phyloP scores from a whole-genome alignment of 2,329 filamentous ascomycete genomes.

The Magnaporthales sp. region DNA sequence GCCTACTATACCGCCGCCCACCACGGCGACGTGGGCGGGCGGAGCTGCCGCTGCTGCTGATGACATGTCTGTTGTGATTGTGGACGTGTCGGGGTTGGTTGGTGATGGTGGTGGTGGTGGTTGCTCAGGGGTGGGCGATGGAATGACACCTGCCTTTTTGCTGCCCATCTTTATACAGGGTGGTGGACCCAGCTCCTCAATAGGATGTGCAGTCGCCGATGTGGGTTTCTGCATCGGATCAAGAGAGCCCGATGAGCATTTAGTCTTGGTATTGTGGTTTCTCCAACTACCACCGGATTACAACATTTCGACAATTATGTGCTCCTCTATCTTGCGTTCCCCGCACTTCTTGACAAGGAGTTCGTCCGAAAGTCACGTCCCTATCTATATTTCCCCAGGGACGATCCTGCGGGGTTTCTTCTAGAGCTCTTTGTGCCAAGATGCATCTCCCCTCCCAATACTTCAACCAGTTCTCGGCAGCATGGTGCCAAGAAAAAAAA shows the following conservation, averaged over 20 bases:
- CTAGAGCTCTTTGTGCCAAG: neutral
- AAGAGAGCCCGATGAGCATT: neutral
- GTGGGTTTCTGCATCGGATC: neutral
- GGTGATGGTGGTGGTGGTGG: neutral
- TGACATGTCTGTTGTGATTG: constrained; percentile 7
- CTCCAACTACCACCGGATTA: neutral
- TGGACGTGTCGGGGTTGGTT: neutral
- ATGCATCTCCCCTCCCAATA: neutral
- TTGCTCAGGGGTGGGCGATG: neutral
- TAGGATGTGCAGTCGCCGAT: neutral
- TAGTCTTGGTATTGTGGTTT: neutral
- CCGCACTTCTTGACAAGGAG: neutral
- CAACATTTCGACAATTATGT: neutral
- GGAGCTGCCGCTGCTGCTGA: neutral
- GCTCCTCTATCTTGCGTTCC: neutral
- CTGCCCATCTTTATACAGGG: neutral
- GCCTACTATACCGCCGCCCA: constrained; percentile 20
- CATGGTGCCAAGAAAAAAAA: neutral
- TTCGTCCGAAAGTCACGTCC: neutral
- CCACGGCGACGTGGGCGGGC: constrained; percentile 12
- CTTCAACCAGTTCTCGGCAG: neutral
- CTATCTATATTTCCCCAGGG: neutral
- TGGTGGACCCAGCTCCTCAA: neutral
- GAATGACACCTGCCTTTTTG: neutral
- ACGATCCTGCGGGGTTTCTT: neutral